Base-by-base conservation (phyloP, 2,329 filamentous ascomycete genomes). In the Alternaria hordeiaustralica region DNA sequence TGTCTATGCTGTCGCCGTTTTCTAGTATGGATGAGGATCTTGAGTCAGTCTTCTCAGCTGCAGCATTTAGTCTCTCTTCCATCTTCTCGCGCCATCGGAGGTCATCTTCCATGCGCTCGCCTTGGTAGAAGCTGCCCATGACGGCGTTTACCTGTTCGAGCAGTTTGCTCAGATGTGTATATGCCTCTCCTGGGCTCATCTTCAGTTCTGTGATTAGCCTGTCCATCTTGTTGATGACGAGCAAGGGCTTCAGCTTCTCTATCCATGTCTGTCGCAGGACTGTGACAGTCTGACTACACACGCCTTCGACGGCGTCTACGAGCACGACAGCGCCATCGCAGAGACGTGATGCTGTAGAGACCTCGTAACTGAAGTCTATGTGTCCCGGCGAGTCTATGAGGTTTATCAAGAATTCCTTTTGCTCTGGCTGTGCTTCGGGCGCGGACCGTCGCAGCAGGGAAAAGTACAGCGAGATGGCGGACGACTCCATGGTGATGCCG, bases 401-500 rank as follows among this genome's bases (percentile, higher is more conserved):
- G 79, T 99, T 99, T 82, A 99, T 93, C 66, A 99, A 86, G 77
- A 97, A 97, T 80, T 99, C 95, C 76, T 93, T 93, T 20, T 91
- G 86, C 73, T 90, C 87, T 0, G 93, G 90, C 13, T 85, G 77
- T 6, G 88, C 88, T 15, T 93, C 90, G 2, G 91, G 90, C 2
- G 87, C 84, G 41, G 88, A 84, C 70, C 93, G 88, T 70, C 94
- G 88, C 58, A 97, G 84, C 87, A 98, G 93, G 36, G 94, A 96
- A 80, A 99, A 99, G 82, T 92, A 96, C 33, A 99, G 85, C 0
- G 96, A 98, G 68, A 99, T 99, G 66, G 96, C 96, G 6, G 95
- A 98, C 0, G 96, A 98, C 80, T 99, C 96, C 96, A 99, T 99
- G n/a, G 96, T 99, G 77, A 99, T 99, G 60, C 96, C 96, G 69